Evolutionary conservation across 495 filamentous ascomycete species (phyloP).

Genomic region (Echria macrotheca): DNA sequence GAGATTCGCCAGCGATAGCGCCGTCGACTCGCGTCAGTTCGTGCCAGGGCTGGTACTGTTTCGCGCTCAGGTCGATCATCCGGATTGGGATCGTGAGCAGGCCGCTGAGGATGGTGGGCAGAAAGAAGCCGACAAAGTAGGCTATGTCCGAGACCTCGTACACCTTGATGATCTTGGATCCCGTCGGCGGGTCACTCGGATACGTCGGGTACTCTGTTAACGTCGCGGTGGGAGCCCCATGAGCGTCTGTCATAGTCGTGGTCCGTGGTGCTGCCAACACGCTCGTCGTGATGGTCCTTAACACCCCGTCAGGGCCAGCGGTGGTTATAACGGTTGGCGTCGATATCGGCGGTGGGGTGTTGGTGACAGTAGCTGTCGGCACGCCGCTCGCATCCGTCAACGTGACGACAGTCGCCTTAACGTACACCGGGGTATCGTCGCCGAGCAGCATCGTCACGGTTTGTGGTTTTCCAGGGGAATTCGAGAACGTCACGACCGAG

Average conservation of each 20-base stretch:
- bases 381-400: slow-evolving; percentile 21
- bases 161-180: not conserved
- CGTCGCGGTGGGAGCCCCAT: slow-evolving; percentile 26
- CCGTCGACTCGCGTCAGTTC: slow-evolving; percentile 25
- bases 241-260: slow-evolving; percentile 18
- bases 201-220: slow-evolving; percentile 23
- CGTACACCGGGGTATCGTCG: slow-evolving; percentile 11
- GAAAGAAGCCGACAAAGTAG: slow-evolving; percentile 35
- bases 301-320: slow-evolving; percentile 21
- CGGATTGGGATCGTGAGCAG: slow-evolving; percentile 29
- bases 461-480: not conserved
- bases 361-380: slow-evolving; percentile 21
- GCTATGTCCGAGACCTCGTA: slow-evolving; percentile 21
- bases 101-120: slow-evolving; percentile 28
- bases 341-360: slow-evolving; percentile 19
- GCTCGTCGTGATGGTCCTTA: slow-evolving; percentile 23
- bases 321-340: slow-evolving; percentile 23
- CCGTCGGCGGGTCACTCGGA: slow-evolving; percentile 5
- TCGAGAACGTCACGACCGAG: not conserved
- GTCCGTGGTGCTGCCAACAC: slow-evolving; percentile 18
- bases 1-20: slow-evolving; percentile 21
- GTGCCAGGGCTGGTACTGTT: slow-evolving; percentile 34
- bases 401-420: slow-evolving; percentile 14
- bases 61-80: slow-evolving; percentile 32
- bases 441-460: not conserved